These are phyloP conservation scores for Boletus subcaerulescens DNA, from an alignment of 768 basidiomycete species.

Conservation along the genomic window DNA sequence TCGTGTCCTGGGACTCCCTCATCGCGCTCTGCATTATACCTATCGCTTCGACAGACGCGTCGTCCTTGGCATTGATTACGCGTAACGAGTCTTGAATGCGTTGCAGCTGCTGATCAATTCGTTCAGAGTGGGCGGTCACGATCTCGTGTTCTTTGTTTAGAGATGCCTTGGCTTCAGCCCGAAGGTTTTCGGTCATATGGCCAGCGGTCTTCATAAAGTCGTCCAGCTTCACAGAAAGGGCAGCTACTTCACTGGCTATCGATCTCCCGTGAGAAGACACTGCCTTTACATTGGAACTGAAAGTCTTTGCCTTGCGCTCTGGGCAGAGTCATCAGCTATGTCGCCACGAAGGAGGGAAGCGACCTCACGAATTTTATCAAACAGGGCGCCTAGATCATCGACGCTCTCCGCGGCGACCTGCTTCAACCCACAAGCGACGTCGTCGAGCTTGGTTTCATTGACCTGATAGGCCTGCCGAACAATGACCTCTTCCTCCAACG, in stretches of 20 bases:
- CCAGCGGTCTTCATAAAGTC: slow-evolving; percentile 58
- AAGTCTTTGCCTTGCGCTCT: slow-evolving; percentile 73
- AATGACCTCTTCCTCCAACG: slow-evolving; percentile 76
- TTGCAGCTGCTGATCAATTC: slow-evolving; percentile 57
- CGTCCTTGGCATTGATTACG: slow-evolving; percentile 55
- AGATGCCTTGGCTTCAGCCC: slow-evolving; percentile 54
- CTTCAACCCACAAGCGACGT: slow-evolving; percentile 70
- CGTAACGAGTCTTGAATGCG: slow-evolving; percentile 51
- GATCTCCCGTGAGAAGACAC: slow-evolving; percentile 62
- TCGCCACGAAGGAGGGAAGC: not conserved
- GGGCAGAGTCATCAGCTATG: slow-evolving; percentile 8
- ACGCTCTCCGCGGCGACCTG: slow-evolving; percentile 64
- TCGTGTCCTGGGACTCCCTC: slow-evolving; percentile 49
- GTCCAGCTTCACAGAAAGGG: slow-evolving; percentile 55
- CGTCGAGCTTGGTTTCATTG: slow-evolving; percentile 68
- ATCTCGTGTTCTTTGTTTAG: slow-evolving; percentile 55
- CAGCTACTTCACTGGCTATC: slow-evolving; percentile 51
- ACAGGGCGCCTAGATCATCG: slow-evolving; percentile 65
- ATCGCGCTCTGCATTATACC: slow-evolving; percentile 45
- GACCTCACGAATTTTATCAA: slow-evolving; percentile 77
- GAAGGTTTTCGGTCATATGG: slow-evolving; percentile 52
- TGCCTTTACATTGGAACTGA: slow-evolving; percentile 61
- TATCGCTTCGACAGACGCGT: slow-evolving; percentile 51
- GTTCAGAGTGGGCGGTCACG: slow-evolving; percentile 46
- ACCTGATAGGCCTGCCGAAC: slow-evolving; percentile 75